These are phyloP conservation scores for Fagus sylvatica DNA, from an alignment of 306 rosid species.

Conservation along the genomic window DNA sequence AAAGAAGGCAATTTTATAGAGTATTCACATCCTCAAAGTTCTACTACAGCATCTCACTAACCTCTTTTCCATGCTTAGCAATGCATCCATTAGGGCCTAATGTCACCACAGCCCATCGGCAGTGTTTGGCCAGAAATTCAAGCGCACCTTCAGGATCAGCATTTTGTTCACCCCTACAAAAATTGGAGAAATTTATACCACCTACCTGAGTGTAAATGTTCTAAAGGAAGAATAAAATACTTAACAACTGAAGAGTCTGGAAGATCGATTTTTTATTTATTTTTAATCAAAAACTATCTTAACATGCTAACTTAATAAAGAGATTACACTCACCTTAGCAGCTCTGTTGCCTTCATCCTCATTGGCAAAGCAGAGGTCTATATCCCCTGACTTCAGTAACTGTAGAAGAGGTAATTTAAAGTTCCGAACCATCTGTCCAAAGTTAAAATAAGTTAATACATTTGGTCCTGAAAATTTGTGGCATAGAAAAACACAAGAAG, in stretches of 20 bases:
- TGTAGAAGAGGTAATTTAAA: constrained; percentile 61
- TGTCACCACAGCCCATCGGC: constrained; percentile 93
- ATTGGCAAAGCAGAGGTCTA: constrained; percentile 96
- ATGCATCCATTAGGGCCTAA: constrained; percentile 83
- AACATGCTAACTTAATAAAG: not conserved
- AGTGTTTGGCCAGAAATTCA: constrained; percentile 71
- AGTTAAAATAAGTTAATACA: constrained; percentile 33
- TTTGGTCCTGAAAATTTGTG: constrained; percentile 16
- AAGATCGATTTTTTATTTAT: not conserved
- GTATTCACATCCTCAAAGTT: not conserved
- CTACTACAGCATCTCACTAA: constrained; percentile 24
- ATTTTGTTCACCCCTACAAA: constrained; percentile 54
- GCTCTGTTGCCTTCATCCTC: constrained; percentile 98
- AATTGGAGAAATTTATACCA: constrained; percentile 23
- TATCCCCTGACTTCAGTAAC: constrained; percentile 65
- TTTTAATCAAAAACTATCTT: constrained; percentile 18
- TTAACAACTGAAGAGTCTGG: constrained; percentile 19
- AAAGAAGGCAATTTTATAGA: not conserved
- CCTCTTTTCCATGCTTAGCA: constrained; percentile 92
- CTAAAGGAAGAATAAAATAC: not conserved
- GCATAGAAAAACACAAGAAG: not conserved
- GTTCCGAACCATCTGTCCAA: constrained; percentile 87
- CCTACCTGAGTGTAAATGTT: constrained; percentile 2
- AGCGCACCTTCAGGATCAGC: constrained; percentile 59
- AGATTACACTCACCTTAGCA: constrained; percentile 61